These are phyloP conservation scores for Apocynum venetum DNA, from an alignment of 257 asterid genomes.

Conservation along the genomic window DNA sequence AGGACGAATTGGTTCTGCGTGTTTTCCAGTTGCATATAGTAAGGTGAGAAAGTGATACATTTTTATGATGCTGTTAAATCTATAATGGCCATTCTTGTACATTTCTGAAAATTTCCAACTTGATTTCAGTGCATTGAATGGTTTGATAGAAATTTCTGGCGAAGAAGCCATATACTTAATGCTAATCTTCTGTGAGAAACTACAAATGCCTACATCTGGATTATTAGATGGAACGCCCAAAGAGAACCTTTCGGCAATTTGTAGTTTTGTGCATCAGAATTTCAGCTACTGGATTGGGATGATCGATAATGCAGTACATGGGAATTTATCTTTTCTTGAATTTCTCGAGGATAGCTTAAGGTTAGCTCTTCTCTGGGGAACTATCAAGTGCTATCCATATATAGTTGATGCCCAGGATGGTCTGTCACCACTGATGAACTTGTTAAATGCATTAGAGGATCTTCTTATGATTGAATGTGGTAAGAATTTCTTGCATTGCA, in stretches of 20 bases:
- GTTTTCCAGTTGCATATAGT: conserved; percentile 51
- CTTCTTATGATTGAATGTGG: conserved; percentile 53
- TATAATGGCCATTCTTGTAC: not conserved
- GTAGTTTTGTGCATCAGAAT: conserved; percentile 36
- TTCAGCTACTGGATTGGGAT: conserved; percentile 44
- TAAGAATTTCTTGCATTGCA: conserved; percentile 33
- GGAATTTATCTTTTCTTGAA: conserved; percentile 27
- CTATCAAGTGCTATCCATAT: conserved; percentile 61
- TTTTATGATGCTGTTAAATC: not conserved
- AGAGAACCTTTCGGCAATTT: conserved; percentile 40
- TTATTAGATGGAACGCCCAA: conserved; percentile 38
- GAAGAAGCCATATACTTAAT: conserved; percentile 61
- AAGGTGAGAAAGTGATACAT: conserved; percentile 38
- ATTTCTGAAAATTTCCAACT: conserved; percentile 15
- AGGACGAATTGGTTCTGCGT: conserved; percentile 41
- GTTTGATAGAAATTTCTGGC: conserved; percentile 47
- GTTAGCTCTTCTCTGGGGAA: conserved; percentile 81
- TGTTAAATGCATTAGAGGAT: conserved; percentile 62
- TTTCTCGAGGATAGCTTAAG: conserved; percentile 43
- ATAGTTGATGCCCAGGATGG: conserved; percentile 38
- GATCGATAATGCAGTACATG: conserved; percentile 35
- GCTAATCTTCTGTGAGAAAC: conserved; percentile 59
- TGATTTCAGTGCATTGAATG: conserved; percentile 70
- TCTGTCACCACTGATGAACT: conserved; percentile 49
- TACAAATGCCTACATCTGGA: conserved; percentile 40